Base-by-base conservation (phyloP, 2,329 filamentous ascomycete genomes). In the Neoscytalidium dimidiatum region DNA sequence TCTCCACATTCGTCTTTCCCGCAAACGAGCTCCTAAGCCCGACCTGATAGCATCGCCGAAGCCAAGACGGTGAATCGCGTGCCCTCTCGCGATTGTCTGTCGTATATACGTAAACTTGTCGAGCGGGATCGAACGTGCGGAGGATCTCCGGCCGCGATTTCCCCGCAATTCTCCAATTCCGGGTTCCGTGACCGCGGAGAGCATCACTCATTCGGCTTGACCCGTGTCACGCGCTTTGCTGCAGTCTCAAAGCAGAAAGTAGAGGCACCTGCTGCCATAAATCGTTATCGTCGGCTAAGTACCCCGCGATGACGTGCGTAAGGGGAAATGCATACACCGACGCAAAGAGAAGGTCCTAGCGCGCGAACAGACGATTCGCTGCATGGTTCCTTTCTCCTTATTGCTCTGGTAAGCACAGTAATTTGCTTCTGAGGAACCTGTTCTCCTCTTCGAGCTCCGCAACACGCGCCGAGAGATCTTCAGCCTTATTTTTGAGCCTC, bases 371-470 rank as follows among this genome's bases (percentile, higher is more conserved):
- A n/a, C n/a, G n/a, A n/a, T n/a, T n/a, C n/a, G n/a, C n/a, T n/a
- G n/a, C n/a, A n/a, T n/a, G n/a, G n/a, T n/a, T n/a, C n/a, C n/a
- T n/a, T n/a, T n/a, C n/a, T n/a, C n/a, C n/a, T n/a, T n/a, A n/a
- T n/a, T n/a, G n/a, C n/a, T n/a, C n/a, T n/a, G n/a, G n/a, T n/a
- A n/a, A n/a, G n/a, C n/a, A n/a, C n/a, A n/a, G n/a, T n/a, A n/a
- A n/a, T n/a, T n/a, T n/a, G n/a, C n/a, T n/a, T 53, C 19, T 57
- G n/a, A 79, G 69, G 76, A 74, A 77, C 68, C 75, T 75, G 69
- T 79, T 79, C 73, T 79, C 77, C 73, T 73, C 74, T 72, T 79
- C 77, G 19, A 79, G 70, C 68, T 76, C 70, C 56, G 72, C 70
- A 21, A 79, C 73, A 49, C 78, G 75, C 64, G 70, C 70, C 69